Evolutionary conservation across 2,329 filamentous ascomycete species (phyloP).

Genomic region (Talaromyces sp.): DNA sequence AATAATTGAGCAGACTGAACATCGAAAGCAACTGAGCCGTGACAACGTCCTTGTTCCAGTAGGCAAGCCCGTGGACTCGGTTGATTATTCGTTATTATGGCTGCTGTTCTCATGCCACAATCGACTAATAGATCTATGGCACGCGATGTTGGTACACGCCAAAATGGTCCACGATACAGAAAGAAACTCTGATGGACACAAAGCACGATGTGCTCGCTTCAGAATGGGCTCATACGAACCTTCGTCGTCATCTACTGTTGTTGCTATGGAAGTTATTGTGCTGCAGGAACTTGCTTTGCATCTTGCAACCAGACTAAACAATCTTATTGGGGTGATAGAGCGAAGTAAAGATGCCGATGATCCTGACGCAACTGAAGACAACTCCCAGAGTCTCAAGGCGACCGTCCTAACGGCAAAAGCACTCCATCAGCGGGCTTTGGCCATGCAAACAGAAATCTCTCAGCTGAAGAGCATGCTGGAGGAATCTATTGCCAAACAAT

Average conservation of each 20-base stretch:
- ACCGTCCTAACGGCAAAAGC: neutral
- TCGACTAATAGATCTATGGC: slow-evolving; percentile 11
- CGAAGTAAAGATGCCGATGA: neutral
- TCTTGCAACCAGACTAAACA: neutral
- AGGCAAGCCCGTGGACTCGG: neutral
- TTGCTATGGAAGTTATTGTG: slow-evolving; percentile 12
- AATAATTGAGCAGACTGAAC: neutral
- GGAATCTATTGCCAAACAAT: neutral
- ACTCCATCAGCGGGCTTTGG: slow-evolving; percentile 1
- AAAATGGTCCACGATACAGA: neutral
- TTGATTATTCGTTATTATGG: neutral
- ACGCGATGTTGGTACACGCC: slow-evolving; percentile 7
- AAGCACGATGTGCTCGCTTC: slow-evolving; percentile 9
- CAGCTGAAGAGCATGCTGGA: neutral
- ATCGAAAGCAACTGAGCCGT: neutral
- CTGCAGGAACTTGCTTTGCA: slow-evolving; percentile 10
- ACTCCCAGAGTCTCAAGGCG: neutral
- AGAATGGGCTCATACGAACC: slow-evolving; percentile 11
- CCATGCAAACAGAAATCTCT: neutral
- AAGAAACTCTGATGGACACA: neutral
- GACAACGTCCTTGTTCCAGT: neutral
- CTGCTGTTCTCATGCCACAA: slow-evolving; percentile 11
- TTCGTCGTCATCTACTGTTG: slow-evolving; percentile 6
- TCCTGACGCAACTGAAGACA: neutral
- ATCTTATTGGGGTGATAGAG: neutral